Conservation (phyloP, 2,329 filamentous ascomycete species). For the Periconia digitata region DNA sequence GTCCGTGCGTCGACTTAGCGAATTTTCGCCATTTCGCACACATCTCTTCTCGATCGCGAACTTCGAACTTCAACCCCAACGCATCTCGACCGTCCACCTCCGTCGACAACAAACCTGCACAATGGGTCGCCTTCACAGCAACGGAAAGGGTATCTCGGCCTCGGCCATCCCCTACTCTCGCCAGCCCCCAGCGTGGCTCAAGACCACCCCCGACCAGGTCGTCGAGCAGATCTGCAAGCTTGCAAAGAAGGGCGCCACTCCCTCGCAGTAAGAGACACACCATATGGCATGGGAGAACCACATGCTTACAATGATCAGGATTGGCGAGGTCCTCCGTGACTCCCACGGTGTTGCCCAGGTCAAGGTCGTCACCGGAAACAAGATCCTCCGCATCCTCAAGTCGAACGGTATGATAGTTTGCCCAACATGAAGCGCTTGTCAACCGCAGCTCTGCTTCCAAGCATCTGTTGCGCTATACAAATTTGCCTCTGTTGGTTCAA, state of each 20-base stretch:
- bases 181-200: slow-evolving; percentile 90
- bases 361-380: slow-evolving; percentile 83
- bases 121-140: slow-evolving; percentile 98
- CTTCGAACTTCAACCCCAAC: slow-evolving; percentile 4
- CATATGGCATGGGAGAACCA: not conserved
- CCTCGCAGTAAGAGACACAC: slow-evolving; percentile 66
- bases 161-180: slow-evolving; percentile 97
- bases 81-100: slow-evolving; percentile 18
- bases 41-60: not conserved
- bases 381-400: slow-evolving; percentile 99
- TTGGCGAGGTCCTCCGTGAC: slow-evolving; percentile 98
- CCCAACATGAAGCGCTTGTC: slow-evolving; percentile 46
- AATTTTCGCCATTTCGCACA: slow-evolving; percentile 14
- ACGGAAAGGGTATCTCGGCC: slow-evolving; percentile 98
- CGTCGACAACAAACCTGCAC: slow-evolving; percentile 44
- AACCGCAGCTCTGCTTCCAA: slow-evolving; percentile 33
- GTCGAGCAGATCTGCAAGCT: slow-evolving; percentile 99
- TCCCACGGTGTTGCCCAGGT: slow-evolving; percentile 98
- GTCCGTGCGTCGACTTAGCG: slow-evolving; percentile 22
- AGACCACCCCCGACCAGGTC: slow-evolving; percentile 97
- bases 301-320: slow-evolving; percentile 48
- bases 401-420: slow-evolving; percentile 78
- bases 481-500: slow-evolving; percentile 47
- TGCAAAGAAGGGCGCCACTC: slow-evolving; percentile 97
- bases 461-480: slow-evolving; percentile 70